Base-by-base conservation (phyloP, 2,329 filamentous ascomycete species). In the Neurospora crassa region DNA sequence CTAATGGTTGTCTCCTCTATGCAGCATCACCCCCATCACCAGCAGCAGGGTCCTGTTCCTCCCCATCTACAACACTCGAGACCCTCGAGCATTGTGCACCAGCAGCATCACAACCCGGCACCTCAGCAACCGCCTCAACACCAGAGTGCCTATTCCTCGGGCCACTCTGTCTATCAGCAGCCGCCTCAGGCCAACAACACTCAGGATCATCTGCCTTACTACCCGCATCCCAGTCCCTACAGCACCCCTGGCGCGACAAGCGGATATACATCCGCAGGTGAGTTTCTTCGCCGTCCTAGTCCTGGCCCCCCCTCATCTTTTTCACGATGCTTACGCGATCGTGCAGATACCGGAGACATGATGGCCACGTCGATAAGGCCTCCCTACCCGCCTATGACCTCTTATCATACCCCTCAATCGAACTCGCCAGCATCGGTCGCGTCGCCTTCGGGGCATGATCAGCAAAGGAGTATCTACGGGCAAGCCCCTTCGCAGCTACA, bases 391-490 rank as follows among this genome's bases (percentile, higher is more conserved):
- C 93, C 93, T 73, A 97, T 97, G 79, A 63, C 53, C 53, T 87
- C 86, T 41, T 97, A 97, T 80, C 93, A 97, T 81, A 96, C 94
- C 20, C 94, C 94, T 70, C 94, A 97, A 83, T 97, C 94, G 71
- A 97, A 95, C 82, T 97, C 95, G 70, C 95, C 95, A 68, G 93
- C 93, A 47, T 97, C 94, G 69, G 94, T 97, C 77, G 92, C 94
- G 74, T 97, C 95, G 42, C 91, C 93, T 29, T 93, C 94, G 71
- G 88, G 90, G 71, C 94, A 97, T 82, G 95, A 98, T 79, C 93
- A 95, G 78, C 93, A 97, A 83, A 87, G 94, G 76, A 91, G 89
- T 77, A 88, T 98, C 79, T 98, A 97, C 81, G 91, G 89, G 43
- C 92, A 94, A 77, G 91, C 91, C 69, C 84, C 90, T 45, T 89